These are phyloP conservation scores for Bacterosira constricta DNA, from an alignment of 108 stramenopile genomes.

Conservation along the genomic window DNA sequence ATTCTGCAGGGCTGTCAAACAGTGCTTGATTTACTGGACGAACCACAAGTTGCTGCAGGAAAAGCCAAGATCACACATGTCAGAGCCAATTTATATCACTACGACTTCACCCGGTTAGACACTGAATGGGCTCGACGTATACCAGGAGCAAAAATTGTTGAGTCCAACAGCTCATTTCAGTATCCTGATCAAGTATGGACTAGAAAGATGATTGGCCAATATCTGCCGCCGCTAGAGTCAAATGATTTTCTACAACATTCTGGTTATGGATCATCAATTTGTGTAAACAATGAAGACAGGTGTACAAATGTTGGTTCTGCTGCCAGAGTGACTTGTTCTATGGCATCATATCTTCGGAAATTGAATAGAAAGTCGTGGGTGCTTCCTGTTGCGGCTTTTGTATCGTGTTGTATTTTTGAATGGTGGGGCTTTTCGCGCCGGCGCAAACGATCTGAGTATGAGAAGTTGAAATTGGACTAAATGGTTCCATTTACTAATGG, in stretches of 20 bases:
- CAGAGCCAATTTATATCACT: conserved; percentile 39
- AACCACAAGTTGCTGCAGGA: conserved; percentile 17
- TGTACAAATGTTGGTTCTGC: background rate
- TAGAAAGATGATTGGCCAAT: conserved; percentile 15
- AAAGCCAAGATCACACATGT: conserved; percentile 16
- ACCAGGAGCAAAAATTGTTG: conserved; percentile 14
- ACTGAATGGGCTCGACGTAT: conserved; percentile 35
- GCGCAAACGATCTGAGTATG: too few relatives aligned
- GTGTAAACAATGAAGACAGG: background rate
- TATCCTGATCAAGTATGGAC: conserved; percentile 21
- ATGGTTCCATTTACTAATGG: too few relatives aligned
- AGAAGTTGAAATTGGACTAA: too few relatives aligned
- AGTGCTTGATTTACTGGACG: conserved; percentile 48
- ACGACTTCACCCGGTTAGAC: conserved; percentile 45
- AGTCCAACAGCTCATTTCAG: background rate
- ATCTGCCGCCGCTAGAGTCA: conserved; percentile 17
- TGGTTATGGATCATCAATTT: conserved; percentile 1
- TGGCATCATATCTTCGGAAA: too few relatives aligned
- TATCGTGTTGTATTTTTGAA: too few relatives aligned
- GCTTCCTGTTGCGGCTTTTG: too few relatives aligned
- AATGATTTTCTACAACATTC: conserved; percentile 2
- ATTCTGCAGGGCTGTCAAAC: conserved; percentile 40
- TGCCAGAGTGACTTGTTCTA: background rate
- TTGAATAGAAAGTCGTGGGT: too few relatives aligned
- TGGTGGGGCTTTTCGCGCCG: too few relatives aligned